phyloP scores from a whole-genome alignment of 2,329 filamentous ascomycete genomes.

The Exophiala oligosperma region DNA sequence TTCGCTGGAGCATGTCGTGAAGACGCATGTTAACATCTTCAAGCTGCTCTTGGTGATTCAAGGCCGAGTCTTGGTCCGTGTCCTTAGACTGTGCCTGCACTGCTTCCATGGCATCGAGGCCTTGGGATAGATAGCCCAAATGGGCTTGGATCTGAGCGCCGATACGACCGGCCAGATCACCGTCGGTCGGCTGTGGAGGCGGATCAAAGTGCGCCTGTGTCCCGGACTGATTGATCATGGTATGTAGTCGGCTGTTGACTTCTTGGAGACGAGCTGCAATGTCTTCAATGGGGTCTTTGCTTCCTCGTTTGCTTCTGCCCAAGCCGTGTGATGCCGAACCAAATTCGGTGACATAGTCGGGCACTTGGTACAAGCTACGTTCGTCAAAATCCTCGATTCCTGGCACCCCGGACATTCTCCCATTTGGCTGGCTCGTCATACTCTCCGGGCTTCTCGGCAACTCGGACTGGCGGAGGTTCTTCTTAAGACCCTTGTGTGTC shows the following conservation, averaged over 20 bases:
- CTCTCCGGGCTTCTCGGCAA: slow-evolving; percentile 75
- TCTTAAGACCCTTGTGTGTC: slow-evolving; percentile 75
- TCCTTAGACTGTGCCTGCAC: slow-evolving; percentile 52
- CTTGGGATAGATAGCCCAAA: slow-evolving; percentile 70
- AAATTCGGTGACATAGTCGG: slow-evolving; percentile 63
- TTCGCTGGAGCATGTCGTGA: slow-evolving; percentile 56
- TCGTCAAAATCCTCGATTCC: slow-evolving; percentile 73
- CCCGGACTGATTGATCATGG: slow-evolving; percentile 59
- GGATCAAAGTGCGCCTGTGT: slow-evolving; percentile 38
- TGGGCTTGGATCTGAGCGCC: slow-evolving; percentile 46
- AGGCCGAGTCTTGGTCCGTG: slow-evolving; percentile 32
- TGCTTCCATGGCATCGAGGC: slow-evolving; percentile 60
- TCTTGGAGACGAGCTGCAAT: slow-evolving; percentile 67
- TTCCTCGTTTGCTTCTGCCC: slow-evolving; percentile 25
- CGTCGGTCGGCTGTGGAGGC: slow-evolving; percentile 36
- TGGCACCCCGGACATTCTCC: slow-evolving; percentile 54
- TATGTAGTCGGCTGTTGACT: slow-evolving; percentile 66
- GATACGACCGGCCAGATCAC: slow-evolving; percentile 27
- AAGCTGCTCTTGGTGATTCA: slow-evolving; percentile 57
- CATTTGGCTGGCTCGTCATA: slow-evolving; percentile 43
- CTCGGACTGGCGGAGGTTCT: slow-evolving; percentile 48
- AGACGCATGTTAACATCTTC: slow-evolving; percentile 65
- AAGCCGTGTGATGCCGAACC: slow-evolving; percentile 32
- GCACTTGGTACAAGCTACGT: slow-evolving; percentile 68
- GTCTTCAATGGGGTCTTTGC: slow-evolving; percentile 46